These are phyloP conservation scores for Xylariomycetidae sp. DNA, from an alignment of 2,329 filamentous ascomycete genomes.

Conservation along the genomic window DNA sequence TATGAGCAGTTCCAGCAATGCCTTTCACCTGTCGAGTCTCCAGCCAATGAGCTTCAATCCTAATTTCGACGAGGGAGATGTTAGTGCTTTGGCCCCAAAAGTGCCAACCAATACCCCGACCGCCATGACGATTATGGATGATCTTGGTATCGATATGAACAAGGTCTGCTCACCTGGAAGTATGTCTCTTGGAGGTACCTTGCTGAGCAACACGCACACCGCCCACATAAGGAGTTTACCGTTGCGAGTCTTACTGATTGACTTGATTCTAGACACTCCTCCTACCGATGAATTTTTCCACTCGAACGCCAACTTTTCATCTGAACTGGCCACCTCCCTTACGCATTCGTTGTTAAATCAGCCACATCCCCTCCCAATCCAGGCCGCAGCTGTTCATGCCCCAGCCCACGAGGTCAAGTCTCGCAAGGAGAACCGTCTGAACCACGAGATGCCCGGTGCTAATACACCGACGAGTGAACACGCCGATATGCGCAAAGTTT, in stretches of 20 bases:
- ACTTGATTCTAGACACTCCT: conserved; percentile 13
- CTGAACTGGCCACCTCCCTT: conserved; percentile 38
- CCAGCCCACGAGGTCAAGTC: conserved; percentile 36
- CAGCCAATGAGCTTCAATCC: conserved; percentile 25
- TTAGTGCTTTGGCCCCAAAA: conserved; percentile 25
- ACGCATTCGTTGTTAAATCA: conserved; percentile 46
- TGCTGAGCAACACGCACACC: too few species aligned
- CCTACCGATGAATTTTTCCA: conserved; percentile 23
- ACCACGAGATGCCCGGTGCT: conserved; percentile 17
- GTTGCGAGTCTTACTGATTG: conserved; percentile 6
- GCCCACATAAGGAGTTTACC: too few species aligned
- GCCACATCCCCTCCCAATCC: conserved; percentile 33
- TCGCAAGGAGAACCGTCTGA: conserved; percentile 38
- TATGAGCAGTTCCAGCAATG: conserved; percentile 12
- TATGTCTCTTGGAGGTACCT: too few species aligned
- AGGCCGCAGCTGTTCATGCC: conserved; percentile 22
- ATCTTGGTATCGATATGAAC: conserved; percentile 19
- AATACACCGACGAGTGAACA: conserved; percentile 21
- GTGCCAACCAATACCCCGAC: conserved; percentile 41
- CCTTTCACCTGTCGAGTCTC: conserved; percentile 17
- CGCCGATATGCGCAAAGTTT: conserved; percentile 34
- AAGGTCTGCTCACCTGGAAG: conserved; percentile 20
- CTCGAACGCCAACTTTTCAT: conserved; percentile 22
- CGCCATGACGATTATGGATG: conserved; percentile 14
- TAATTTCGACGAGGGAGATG: conserved; percentile 29